Evolutionary conservation across 768 basidiomycete genomes (phyloP).

Genomic region (Leccinum subtestaceum): DNA sequence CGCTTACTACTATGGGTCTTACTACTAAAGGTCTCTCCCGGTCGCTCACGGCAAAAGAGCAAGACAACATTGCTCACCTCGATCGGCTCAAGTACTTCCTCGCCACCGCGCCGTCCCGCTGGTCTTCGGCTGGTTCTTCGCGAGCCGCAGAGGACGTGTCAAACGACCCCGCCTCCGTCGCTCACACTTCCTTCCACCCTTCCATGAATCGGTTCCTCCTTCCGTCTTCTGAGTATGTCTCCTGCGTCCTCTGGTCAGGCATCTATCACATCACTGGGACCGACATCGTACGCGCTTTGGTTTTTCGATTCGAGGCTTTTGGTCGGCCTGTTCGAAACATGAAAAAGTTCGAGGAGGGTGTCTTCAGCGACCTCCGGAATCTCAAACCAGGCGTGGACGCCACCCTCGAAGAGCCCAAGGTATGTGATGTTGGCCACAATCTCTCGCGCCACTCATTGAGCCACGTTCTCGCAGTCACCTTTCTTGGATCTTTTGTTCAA

Average conservation of each 20-base stretch:
- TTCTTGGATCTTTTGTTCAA: slow-evolving; percentile 95
- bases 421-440: slow-evolving; percentile 33
- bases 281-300: slow-evolving; percentile 91
- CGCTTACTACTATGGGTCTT: slow-evolving; percentile 27
- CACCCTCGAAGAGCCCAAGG: slow-evolving; percentile 95
- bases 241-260: slow-evolving; percentile 90
- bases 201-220: slow-evolving; percentile 84
- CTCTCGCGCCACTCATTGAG: not conserved
- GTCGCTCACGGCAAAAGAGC: slow-evolving; percentile 61
- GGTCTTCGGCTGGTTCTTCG: slow-evolving; percentile 45
- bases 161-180: slow-evolving; percentile 24
- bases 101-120: slow-evolving; percentile 76
- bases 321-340: slow-evolving; percentile 87
- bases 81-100: slow-evolving; percentile 88
- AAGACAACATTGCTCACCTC: slow-evolving; percentile 68
- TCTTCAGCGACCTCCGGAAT: slow-evolving; percentile 91
- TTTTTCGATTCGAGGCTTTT: slow-evolving; percentile 93
- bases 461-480: slow-evolving; percentile 56
- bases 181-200: slow-evolving; percentile 61
- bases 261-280: slow-evolving; percentile 95
- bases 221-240: slow-evolving; percentile 83
- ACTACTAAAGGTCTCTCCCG: slow-evolving; percentile 33
- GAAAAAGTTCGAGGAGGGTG: slow-evolving; percentile 98
- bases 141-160: slow-evolving; percentile 18
- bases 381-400: slow-evolving; percentile 93